Evolutionary conservation across 2,329 filamentous ascomycete genomes (phyloP), one percentile per base, ranked within the genome.

Genomic region (Orbilia quercus): DNA sequence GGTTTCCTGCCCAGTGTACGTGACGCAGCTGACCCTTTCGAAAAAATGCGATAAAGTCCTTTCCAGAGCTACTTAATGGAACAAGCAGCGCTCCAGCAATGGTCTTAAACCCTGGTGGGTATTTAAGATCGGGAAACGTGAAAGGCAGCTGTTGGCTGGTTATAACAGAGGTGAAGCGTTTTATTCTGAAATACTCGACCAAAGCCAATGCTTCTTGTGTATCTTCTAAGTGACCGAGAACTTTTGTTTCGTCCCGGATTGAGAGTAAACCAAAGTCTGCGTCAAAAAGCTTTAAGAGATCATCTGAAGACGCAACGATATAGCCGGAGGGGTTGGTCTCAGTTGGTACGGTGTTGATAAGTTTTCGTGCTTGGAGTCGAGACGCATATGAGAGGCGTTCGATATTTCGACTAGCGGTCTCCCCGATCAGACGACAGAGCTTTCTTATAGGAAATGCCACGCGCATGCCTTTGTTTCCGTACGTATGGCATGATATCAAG

Each of bases 11-110:
- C 92, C 89, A 96, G 80, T 89, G 93, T 18, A 91, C 91, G 80
- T 91, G 89, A 78, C 86, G 90, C 25, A 87, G n/a, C 77, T 93
- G 91, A 0, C 89, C 88, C 76, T 85, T 89, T n/a, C 92, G 87
- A 81, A 96, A 96, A 79, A 96, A 96, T 0, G 92, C 90, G 45
- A 96, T 96, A 77, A 96, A 96, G 77, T 96, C 92, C 28, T 83
- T 84, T 0, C 92, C 92, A 1, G 87, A 87, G 0, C 86, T 84
- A 14, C 90, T 93, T 1, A 96, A 82, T 0, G 92, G 92, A 0
- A 96, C 91, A 60, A 96, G 88, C 0, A 96, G 82, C 51, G 96
- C 80, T 0, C 92, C 92, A 0, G 91, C 90, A 66, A 96, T 87
- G 18, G 88, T 82, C 69, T 88, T 85, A 78, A 96, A 95, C 0